Percentiles rank a stretch among this genome's conserved stretches.
Evolutionary conservation across 2,329 filamentous ascomycete species (phyloP).

Genomic region (Xylariaceae sp.): DNA sequence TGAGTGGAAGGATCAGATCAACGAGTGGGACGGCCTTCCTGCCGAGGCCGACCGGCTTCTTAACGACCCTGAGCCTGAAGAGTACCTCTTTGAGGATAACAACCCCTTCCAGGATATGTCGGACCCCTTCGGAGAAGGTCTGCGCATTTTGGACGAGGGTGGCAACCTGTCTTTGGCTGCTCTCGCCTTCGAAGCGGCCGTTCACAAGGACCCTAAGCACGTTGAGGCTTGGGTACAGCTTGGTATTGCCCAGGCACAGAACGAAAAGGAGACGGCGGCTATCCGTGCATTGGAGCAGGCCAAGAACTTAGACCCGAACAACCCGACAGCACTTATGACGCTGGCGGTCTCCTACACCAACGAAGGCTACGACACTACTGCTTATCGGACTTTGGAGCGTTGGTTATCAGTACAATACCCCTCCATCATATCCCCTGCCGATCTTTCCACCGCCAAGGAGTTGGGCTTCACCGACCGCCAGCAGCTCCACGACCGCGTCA

Average conservation of each 20-base stretch:
- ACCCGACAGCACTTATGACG: slow-evolving; percentile 87
- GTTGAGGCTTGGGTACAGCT: slow-evolving; percentile 91
- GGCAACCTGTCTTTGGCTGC: slow-evolving; percentile 92
- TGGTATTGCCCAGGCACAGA: slow-evolving; percentile 89
- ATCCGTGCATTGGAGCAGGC: slow-evolving; percentile 92
- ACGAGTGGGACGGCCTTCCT: slow-evolving; percentile 55
- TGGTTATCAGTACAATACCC: slow-evolving; percentile 98
- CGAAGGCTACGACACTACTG: slow-evolving; percentile 95
- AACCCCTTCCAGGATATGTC: slow-evolving; percentile 78
- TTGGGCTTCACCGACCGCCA: slow-evolving; percentile 93
- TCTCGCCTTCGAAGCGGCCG: slow-evolving; percentile 90
- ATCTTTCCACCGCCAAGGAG: slow-evolving; percentile 70
- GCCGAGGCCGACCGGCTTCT: slow-evolving; percentile 36
- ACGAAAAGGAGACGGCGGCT: slow-evolving; percentile 95
- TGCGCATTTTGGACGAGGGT: slow-evolving; percentile 87
- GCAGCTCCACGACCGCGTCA: slow-evolving; percentile 83
- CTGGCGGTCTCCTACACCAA: slow-evolving; percentile 97
- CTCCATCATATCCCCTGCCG: slow-evolving; percentile 64
- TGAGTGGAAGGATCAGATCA: slow-evolving; percentile 66
- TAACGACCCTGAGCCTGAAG: slow-evolving; percentile 71
- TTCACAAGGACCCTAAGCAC: slow-evolving; percentile 82
- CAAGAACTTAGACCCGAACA: slow-evolving; percentile 78
- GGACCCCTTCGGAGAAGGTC: slow-evolving; percentile 88
- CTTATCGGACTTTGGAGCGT: slow-evolving; percentile 91
- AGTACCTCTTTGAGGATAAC: slow-evolving; percentile 92